phyloP scores from a whole-genome alignment of 768 basidiomycete species.

The Tulasnella sp. region DNA sequence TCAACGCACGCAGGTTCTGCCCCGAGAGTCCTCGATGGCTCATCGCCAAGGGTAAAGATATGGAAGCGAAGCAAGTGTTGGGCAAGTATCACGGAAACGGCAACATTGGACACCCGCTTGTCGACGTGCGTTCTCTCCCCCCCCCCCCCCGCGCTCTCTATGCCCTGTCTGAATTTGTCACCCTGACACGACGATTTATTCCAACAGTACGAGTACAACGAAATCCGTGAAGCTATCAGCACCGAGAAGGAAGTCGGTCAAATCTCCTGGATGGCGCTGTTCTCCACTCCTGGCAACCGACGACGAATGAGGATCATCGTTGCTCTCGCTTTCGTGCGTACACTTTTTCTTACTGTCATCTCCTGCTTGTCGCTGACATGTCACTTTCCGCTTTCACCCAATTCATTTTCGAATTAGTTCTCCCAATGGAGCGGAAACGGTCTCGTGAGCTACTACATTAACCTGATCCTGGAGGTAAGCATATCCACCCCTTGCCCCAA shows the following conservation, averaged over 20 bases:
- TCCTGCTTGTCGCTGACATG: neutral
- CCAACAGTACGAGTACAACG: constrained; percentile 23
- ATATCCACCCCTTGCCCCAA: neutral
- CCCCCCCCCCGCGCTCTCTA: neutral
- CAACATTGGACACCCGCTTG: constrained; percentile 50
- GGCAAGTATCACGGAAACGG: constrained; percentile 64
- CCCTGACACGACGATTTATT: neutral
- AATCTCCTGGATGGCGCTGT: constrained; percentile 45
- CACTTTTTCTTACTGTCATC: neutral
- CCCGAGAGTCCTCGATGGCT: constrained; percentile 65
- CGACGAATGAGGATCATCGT: constrained; percentile 61
- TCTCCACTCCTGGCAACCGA: constrained; percentile 57
- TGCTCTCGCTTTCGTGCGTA: constrained; percentile 13
- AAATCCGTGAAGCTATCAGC: constrained; percentile 60
- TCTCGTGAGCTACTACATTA: constrained; percentile 55
- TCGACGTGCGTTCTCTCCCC: constrained; percentile 36
- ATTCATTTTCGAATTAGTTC: constrained; percentile 29
- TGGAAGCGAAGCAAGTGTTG: constrained; percentile 53
- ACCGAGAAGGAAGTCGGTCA: constrained; percentile 50
- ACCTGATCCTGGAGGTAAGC: constrained; percentile 18
- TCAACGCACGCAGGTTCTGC: constrained; percentile 33
- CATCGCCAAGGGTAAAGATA: constrained; percentile 45
- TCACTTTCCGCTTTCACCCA: neutral
- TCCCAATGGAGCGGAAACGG: constrained; percentile 79
- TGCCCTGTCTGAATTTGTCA: too few species aligned